Conservation (phyloP, 176 grass and related monocot species). For the Cenchrus americanus region DNA sequence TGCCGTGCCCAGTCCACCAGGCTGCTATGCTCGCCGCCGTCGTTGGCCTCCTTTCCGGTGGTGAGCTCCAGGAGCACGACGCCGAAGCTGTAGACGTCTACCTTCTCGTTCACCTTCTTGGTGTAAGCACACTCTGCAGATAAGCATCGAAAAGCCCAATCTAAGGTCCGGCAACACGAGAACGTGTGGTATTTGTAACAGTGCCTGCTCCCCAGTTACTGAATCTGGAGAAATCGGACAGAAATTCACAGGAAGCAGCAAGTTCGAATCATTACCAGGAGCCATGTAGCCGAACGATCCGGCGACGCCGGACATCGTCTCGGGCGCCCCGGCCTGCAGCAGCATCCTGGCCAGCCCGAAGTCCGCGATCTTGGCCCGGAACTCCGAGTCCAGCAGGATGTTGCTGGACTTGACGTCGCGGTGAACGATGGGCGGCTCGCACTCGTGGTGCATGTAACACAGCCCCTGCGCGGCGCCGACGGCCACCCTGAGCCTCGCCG, state of each 20-base stretch:
- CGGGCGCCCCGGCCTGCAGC: constrained; percentile 43
- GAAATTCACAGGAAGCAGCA: too few relatives aligned
- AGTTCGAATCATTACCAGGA: constrained; percentile 44
- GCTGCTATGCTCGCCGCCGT: constrained; percentile 59
- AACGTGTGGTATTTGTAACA: too few relatives aligned
- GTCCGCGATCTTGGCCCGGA: constrained; percentile 68
- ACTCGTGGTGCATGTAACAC: constrained; percentile 92
- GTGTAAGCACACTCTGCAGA: constrained; percentile 67
- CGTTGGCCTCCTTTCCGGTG: constrained; percentile 62
- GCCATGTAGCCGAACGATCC: constrained; percentile 95
- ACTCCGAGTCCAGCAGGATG: constrained; percentile 77
- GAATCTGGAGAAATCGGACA: too few relatives aligned
- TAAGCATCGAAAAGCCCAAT: too few relatives aligned
- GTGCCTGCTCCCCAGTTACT: too few relatives aligned
- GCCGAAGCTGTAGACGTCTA: constrained; percentile 91
- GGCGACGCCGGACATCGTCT: constrained; percentile 66
- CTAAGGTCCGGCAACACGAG: too few relatives aligned
- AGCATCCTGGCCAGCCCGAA: constrained; percentile 89
- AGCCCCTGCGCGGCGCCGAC: constrained; percentile 64
- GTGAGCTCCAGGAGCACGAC: constrained; percentile 89
- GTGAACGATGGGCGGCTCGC: constrained; percentile 72
- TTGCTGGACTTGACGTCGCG: constrained; percentile 87
- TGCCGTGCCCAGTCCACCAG: constrained; percentile 69
- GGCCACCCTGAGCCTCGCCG: constrained; percentile 64
- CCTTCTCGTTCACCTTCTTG: constrained; percentile 72